Base-by-base conservation (phyloP, 2,329 filamentous ascomycete species). In the Pseudopithomyces maydicus region DNA sequence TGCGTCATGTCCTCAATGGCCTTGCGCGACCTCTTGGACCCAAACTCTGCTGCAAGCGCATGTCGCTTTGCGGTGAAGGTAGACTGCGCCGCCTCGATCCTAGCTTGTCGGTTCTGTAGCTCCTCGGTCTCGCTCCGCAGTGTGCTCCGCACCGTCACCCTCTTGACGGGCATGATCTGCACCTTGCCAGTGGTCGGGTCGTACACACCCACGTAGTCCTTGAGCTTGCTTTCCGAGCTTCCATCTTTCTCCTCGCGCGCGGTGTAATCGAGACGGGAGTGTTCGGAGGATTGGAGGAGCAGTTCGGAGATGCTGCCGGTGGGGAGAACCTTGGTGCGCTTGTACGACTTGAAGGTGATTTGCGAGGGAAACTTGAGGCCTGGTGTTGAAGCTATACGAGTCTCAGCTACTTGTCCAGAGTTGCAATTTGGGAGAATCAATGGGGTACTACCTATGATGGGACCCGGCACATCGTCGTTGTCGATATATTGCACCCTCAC, bases 11-110 rank as follows among this genome's bases (percentile, higher is more conserved):
- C 84, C 26, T 83, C 81, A 64, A 95, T 86, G 1, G 86, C 89
- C 78, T 93, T 94, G 81, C 88, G 90, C 20, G 91, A 89, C 77
- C 93, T 94, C 80, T 91, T 92, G 23, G 90, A 94, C 73, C 91
- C 91, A 69, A 96, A 96, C 32, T 89, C 87, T 66, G 90, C 84
- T 39, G 90, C 90, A 12, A 96, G 85, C 2, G 88, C 85, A 65
- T 87, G 88, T 65, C 85, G 85, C 70, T 85, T 84, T 26, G 88
- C 84, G 66, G 83, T 78, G 68, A 83, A 84, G 43, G 63, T 75
- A 55, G 54, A 66, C 56, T 65, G 71, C 8, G 58, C 64, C 11
- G 66, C 68, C 1, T 73, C 68, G 5, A 67, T 44, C n/a, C 57
- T 53, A 15, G 67, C 71, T 35, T 69, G 65, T 59, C 73, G 69